A percentile compares a stretch with the other conserved stretches of the same genome.
Evolutionary conservation across 768 basidiomycete genomes (phyloP).

Genomic region (Phylloporus sp.): DNA sequence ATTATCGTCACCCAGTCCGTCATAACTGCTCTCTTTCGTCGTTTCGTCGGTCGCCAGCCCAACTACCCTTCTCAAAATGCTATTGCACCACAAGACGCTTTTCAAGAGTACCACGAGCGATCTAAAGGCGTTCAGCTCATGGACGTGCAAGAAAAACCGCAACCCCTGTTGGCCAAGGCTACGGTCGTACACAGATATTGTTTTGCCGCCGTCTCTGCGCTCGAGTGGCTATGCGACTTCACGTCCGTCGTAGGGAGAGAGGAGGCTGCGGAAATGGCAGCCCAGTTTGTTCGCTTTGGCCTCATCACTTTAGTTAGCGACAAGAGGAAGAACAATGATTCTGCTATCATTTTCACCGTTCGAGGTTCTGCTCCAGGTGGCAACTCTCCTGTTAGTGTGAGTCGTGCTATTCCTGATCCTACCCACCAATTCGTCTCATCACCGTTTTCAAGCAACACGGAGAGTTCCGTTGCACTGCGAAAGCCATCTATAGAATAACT

Average conservation of each 20-base stretch:
- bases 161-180: constrained; percentile 45
- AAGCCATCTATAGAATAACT: constrained; percentile 92
- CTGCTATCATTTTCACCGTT: constrained; percentile 89
- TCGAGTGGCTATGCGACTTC: constrained; percentile 98
- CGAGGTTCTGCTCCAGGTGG: constrained; percentile 73
- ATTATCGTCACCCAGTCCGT: constrained; percentile 94
- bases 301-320: constrained; percentile 85
- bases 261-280: constrained; percentile 96
- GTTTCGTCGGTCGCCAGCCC: constrained; percentile 85
- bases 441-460: constrained; percentile 65
- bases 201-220: constrained; percentile 79
- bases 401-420: constrained; percentile 21
- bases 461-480: constrained; percentile 94
- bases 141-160: constrained; percentile 66
- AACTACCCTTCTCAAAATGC: constrained; percentile 59
- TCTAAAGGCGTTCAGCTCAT: constrained; percentile 67
- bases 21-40: constrained; percentile 90
- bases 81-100: constrained; percentile 49
- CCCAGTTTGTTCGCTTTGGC: constrained; percentile 95
- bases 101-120: constrained; percentile 73
- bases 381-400: constrained; percentile 68
- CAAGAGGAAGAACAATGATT: constrained; percentile 87
- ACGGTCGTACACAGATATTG: constrained; percentile 56
- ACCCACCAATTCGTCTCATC: constrained; percentile 5
- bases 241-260: constrained; percentile 94